Base-by-base conservation (phyloP, 371 early-diverging fungal genomes). In the Haplosporangium sp. region DNA sequence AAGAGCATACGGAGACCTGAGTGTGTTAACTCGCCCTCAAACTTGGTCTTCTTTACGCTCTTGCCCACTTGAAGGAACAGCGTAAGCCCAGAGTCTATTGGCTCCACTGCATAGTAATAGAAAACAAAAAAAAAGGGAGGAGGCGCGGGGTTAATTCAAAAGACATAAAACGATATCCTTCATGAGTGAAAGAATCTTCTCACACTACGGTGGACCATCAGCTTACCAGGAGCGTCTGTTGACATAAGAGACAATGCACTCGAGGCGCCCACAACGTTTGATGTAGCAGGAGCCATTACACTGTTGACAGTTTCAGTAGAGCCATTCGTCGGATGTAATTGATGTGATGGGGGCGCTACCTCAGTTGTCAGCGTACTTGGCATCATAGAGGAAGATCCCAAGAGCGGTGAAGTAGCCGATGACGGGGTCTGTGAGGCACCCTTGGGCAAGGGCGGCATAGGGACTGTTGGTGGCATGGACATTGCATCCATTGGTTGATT, bases 1-100 rank as follows among this genome's bases (percentile, higher is more conserved):
- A 90, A 90, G 29, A 87, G 56, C 74, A 82, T 88, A 42, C 87
- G 82, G 16, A 90, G 67, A 1, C 89, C 88, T n/a, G 89, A 81
- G 23, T 86, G 83, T 48, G 85, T 89, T 51, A 90, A 56, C 55
- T 88, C 88, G 13, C 89, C 91, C 6, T 81, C 81, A 55, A 88
- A 89, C 47, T 62, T 47, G 4, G 83, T 73, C 67, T 86, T 88
- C 36, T 87, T 87, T 14, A 86, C 74, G 45, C 82, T 80, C 55
- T 85, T 81, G 23, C 84, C 84, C 14, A 80, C 67, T 65, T 87
- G 86, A 42, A 89, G 62, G 74, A 83, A 89, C 16, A 89, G 59
- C 5, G 83, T 85, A 50, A 83, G 51, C 3, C 61, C 57, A 13
- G 57, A 62, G 5, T 73, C 79, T 1, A 43, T 23, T 11, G 67